Base-by-base conservation (phyloP, 2,329 filamentous ascomycete species). In the Hymenoscyphus salicellus region DNA sequence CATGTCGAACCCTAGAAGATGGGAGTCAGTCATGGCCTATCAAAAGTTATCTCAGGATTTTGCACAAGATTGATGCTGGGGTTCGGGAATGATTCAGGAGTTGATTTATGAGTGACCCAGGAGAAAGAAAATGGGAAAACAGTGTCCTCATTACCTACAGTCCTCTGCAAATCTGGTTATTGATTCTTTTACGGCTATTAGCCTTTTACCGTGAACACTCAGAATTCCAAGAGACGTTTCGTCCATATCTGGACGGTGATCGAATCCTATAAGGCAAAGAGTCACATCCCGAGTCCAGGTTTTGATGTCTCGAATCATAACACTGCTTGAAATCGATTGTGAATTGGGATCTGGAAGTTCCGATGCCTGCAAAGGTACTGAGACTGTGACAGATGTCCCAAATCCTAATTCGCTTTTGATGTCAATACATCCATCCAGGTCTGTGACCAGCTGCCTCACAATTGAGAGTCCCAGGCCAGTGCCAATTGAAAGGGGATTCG, bases 401-500 rank as follows among this genome's bases (percentile, higher is more conserved):
- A 80, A 77, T 0, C 80, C 79, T 5, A 80, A 75, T 59, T 82
- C 77, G 56, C 81, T 86, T 52, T 80, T 79, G 26, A 90, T 79
- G n/a, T 85, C 79, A 52, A 90, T 84, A 6, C 77, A 80, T 0
- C 87, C 88, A 38, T 82, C 79, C 0, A 90, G 77, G n/a, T 84
- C 82, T 38, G 81, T 80, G 6, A 89, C 83, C 20, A 89, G 82
- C 60, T 80, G 78, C 26, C 81, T 80, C 33, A 90, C 86, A 6
- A 90, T 87, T 14, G 83, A 85, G 23, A 90, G 75, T 0, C 87
- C 87, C 0, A 90, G 76, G 0, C 87, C 87, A 7, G 63, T 64
- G 0, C 86, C 86, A 4, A 83, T 81, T 1, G 84, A 80, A 26
- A 89, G 75, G 0, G 80, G 78, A 62, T 87, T 82, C 68, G 89